Conservation (phyloP, 805 yeast species). For the Candida silvatica region DNA sequence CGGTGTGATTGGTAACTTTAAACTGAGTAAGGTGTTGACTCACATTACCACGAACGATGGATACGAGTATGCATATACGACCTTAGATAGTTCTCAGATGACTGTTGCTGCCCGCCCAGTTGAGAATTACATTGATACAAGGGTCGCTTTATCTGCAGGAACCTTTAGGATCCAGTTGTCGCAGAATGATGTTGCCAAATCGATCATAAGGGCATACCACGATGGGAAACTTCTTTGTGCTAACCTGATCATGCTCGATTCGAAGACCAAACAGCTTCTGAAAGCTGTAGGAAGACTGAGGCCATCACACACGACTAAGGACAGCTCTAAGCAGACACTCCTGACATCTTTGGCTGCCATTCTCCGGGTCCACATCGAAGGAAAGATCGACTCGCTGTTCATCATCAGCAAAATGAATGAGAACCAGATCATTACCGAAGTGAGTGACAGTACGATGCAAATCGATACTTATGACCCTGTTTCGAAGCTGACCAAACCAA, state of each 20-base stretch:
- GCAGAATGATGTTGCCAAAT: constrained; percentile 6
- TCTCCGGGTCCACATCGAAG: too few relatives aligned
- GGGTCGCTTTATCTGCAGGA: constrained; percentile 1
- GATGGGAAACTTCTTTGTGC: constrained; percentile 2
- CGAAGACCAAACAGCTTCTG: background rate
- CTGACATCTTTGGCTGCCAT: too few relatives aligned
- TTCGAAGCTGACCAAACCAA: constrained; percentile 14
- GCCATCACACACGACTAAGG: too few relatives aligned
- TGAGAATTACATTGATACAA: background rate
- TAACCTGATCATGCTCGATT: constrained; percentile 4
- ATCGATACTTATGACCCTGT: constrained; percentile 11
- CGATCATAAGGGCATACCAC: constrained; percentile 3
- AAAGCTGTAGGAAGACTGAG: too few relatives aligned
- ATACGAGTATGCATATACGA: constrained; percentile 3
- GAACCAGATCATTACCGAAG: constrained; percentile 11
- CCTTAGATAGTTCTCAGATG: constrained; percentile 6
- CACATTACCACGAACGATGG: too few relatives aligned
- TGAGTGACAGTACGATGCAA: too few relatives aligned
- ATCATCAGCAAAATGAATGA: constrained; percentile 2
- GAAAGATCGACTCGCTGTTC: too few relatives aligned
- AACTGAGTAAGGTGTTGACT: constrained; percentile 2
- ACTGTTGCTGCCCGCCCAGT: background rate
- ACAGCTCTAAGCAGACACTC: too few relatives aligned
- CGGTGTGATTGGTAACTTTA: constrained; percentile 5
- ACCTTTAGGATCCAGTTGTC: constrained; percentile 7